Conservation (phyloP, 2,329 filamentous ascomycete genomes). For the Thielaviopsis euricoi region DNA sequence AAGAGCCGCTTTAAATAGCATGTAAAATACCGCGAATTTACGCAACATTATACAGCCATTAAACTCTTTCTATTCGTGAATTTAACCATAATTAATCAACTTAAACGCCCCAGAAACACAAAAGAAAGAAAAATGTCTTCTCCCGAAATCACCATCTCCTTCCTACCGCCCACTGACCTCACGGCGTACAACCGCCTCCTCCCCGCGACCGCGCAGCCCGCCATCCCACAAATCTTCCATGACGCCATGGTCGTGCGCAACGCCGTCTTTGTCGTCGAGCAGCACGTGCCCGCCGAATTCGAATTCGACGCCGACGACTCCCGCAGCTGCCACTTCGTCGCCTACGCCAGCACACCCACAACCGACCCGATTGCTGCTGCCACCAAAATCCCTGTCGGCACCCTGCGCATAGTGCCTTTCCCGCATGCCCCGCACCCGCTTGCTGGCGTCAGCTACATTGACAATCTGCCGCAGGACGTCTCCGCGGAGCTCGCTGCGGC, state of each 20-base stretch:
- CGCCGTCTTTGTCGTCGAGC: slow-evolving; percentile 44
- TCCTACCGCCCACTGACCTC: slow-evolving; percentile 1
- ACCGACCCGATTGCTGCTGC: slow-evolving; percentile 33
- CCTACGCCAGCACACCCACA: too few relatives aligned
- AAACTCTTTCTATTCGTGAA: too few relatives aligned
- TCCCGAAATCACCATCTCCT: neutral
- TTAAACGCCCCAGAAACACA: too few relatives aligned
- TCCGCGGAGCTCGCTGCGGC: slow-evolving; percentile 7
- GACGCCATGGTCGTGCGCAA: slow-evolving; percentile 48
- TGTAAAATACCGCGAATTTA: too few relatives aligned
- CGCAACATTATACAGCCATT: too few relatives aligned
- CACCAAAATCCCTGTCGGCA: slow-evolving; percentile 45
- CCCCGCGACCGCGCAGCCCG: slow-evolving; percentile 21
- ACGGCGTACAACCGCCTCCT: neutral
- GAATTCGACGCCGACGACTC: slow-evolving; percentile 72
- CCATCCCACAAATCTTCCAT: slow-evolving; percentile 38
- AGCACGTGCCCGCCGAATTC: slow-evolving; percentile 40
- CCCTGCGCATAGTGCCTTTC: slow-evolving; percentile 66
- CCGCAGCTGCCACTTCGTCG: slow-evolving; percentile 71
- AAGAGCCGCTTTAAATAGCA: too few relatives aligned
- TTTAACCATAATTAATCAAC: neutral
- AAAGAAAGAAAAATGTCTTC: neutral
- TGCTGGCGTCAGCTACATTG: slow-evolving; percentile 31
- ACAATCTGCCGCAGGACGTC: slow-evolving; percentile 23
- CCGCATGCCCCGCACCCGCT: slow-evolving; percentile 52